Evolutionary conservation across 2,329 filamentous ascomycete genomes (phyloP), one percentile per base, ranked within the genome.

Genomic region (Cladosporium sp.): DNA sequence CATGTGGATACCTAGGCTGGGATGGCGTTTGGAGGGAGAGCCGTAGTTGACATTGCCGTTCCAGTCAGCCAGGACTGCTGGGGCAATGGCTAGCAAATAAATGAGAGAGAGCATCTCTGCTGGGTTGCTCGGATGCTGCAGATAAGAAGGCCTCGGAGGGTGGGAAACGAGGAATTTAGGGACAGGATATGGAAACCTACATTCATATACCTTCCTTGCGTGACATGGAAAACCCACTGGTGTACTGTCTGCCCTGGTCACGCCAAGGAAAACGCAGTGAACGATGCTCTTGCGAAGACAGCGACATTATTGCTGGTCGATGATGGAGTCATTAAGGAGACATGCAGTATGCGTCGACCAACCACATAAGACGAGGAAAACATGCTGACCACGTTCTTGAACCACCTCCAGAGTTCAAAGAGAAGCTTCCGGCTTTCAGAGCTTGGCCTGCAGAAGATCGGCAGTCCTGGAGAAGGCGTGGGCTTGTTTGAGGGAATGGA

Each of bases 11-110:
- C 82, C 84, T 8, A 87, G 72, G 38, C 72, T 70, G 6, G 76
- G 73, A 56, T 87, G 84, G 27, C 80, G 75, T 19, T 76, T 71
- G 1, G 83, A 87, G 7, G 84, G 83, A 60, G 78, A 83, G 47
- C 74, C 72, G 64, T 85, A 87, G 67, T 86, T 86, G 56, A 86
- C 64, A 60, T 86, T 86, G 49, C 53, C 54, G 25, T 33, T 43
- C 39, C 41, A 50, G 32, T 50, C 48, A n/a, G 48, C 48, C 5
- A 50, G 33, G 6, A 22, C 40, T 25, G 48, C 40, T 32, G 48
- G 48, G 12, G 41, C 35, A 25, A 50, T 13, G 11, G 40, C 48
- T 15, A 50, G 48, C 22, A 50, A 15, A 13, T 20, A 22, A 11
- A 50, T 4, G 35, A 43, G 7, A 15, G 40, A 50, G 13, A 50